A percentile compares a stretch with the other conserved stretches of the same genome.
phyloP scores from a whole-genome alignment of 306 rosid species.

The Prunus persica region DNA sequence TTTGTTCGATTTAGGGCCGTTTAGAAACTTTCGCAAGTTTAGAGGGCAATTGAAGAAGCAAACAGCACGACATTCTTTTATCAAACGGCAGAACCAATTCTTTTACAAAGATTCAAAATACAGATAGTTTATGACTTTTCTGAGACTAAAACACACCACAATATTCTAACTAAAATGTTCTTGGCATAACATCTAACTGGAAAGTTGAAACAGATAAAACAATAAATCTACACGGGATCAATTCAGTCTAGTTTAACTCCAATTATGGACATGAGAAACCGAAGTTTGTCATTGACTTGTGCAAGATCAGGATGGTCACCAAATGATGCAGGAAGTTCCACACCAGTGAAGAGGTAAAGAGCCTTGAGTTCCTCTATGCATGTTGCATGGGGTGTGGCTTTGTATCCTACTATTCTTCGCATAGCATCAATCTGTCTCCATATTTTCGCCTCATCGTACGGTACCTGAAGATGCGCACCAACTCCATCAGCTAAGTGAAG shows the following conservation, averaged over 20 bases:
- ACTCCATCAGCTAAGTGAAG: no score
- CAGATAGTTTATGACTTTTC: no score
- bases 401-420: conserved; percentile 57
- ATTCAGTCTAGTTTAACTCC: conserved; percentile 49
- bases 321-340: conserved; percentile 53
- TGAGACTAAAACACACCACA: no score
- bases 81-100: no score
- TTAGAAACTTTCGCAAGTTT: no score
- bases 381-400: conserved; percentile 34
- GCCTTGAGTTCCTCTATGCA: conserved; percentile 63
- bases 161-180: no score
- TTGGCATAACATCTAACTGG: no score
- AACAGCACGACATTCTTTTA: no score
- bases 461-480: conserved; percentile 34
- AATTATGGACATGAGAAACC: conserved; percentile 71
- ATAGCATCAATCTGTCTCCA: conserved; percentile 49
- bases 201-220: not conserved
- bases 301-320: conserved; percentile 29
- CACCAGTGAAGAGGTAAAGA: conserved; percentile 68
- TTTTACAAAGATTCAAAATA: no score
- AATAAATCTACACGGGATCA: not conserved
- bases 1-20: no score
- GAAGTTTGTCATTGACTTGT: conserved; percentile 46
- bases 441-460: conserved; percentile 37
- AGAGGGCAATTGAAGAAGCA: no score